Evolutionary conservation across 2,329 filamentous ascomycete species (phyloP).

Genomic region (Cryphonectria parasitica): DNA sequence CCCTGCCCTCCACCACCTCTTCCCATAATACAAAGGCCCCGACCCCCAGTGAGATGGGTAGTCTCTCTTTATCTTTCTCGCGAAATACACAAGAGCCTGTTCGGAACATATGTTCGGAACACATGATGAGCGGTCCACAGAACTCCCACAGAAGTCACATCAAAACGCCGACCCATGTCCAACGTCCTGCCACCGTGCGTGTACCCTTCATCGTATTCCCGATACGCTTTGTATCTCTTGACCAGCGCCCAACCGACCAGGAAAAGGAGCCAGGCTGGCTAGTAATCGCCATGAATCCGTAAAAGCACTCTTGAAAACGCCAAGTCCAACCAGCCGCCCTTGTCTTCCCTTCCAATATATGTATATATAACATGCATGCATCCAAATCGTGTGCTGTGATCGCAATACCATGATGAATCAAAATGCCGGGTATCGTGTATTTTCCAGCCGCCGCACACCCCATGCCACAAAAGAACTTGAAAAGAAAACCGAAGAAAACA

Average conservation of each 20-base stretch:
- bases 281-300: not conserved
- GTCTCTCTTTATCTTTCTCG: not conserved
- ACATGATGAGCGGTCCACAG: not conserved
- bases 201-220: not conserved
- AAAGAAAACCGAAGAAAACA: conserved; percentile 5
- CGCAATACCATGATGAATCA: conserved; percentile 13
- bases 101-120: not conserved
- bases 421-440: conserved; percentile 30
- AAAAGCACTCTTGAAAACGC: conserved; percentile 8
- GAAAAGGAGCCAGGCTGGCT: not conserved
- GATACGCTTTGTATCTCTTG: not conserved
- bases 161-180: conserved; percentile 1
- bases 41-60: not conserved
- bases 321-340: not conserved
- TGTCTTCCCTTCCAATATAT: not conserved
- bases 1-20: not conserved
- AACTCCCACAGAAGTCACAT: not conserved
- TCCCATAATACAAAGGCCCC: not conserved
- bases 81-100: not conserved
- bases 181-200: not conserved
- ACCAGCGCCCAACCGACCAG: not conserved
- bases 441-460: conserved; percentile 16
- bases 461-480: not conserved
- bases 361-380: conserved; percentile 6
- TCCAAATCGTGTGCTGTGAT: conserved; percentile 16